Conservation (phyloP, 148 eudicot species). For the Silene conica region DNA sequence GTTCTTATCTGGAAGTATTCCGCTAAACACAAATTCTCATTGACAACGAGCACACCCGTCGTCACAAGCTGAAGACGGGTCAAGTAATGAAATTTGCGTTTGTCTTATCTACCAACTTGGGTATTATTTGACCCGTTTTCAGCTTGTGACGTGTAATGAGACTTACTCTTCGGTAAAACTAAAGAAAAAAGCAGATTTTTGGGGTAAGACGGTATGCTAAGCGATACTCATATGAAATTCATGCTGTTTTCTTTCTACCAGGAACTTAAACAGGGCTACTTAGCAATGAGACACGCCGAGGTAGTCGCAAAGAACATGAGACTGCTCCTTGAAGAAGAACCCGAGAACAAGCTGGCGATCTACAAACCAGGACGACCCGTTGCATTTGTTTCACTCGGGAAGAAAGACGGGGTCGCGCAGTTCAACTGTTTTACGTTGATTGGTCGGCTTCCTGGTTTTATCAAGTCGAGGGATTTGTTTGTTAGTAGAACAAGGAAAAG, state of each 20-base stretch:
- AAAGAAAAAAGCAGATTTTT: background rate
- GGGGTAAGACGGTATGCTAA: background rate
- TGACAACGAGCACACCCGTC: no score
- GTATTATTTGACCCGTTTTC: no score
- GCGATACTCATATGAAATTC: background rate
- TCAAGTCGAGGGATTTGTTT: constrained; percentile 53
- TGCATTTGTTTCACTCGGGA: constrained; percentile 49
- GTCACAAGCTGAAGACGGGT: no score
- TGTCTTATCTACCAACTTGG: no score
- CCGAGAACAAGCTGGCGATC: constrained; percentile 22
- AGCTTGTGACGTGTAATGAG: no score
- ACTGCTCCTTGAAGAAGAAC: constrained; percentile 30
- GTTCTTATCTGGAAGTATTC: background rate
- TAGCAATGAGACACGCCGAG: constrained; percentile 42
- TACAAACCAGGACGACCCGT: constrained; percentile 35
- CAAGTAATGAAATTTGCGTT: no score
- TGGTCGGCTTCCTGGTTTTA: constrained; percentile 41
- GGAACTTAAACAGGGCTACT: constrained; percentile 57
- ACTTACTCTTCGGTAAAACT: background rate
- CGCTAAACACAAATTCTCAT: no score
- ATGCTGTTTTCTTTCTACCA: constrained; percentile 2
- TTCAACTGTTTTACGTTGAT: constrained; percentile 31
- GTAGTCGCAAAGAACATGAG: constrained; percentile 38
- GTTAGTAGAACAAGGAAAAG: constrained; percentile 45
- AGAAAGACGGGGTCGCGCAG: constrained; percentile 41